These are phyloP conservation scores for Acanthamoeba triangularis DNA, from an alignment of 208 protist genomes.

Conservation along the genomic window DNA sequence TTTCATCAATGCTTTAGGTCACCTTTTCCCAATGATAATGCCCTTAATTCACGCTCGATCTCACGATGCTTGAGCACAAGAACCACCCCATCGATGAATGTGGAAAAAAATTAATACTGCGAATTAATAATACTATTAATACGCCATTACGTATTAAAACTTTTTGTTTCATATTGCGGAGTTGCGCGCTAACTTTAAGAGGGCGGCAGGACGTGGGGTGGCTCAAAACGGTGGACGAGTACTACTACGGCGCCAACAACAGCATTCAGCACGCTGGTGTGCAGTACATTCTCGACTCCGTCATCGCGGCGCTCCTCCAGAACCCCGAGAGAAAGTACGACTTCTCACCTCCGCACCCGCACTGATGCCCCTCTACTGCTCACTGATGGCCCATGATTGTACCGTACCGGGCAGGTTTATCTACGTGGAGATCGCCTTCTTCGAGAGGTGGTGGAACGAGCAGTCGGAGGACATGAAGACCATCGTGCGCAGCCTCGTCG, in stretches of 20 bases:
- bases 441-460: slow-evolving; percentile 74
- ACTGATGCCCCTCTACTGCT: not conserved
- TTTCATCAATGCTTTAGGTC: not conserved
- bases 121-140: too few relatives aligned
- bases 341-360: not conserved
- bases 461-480: slow-evolving; percentile 61
- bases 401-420: slow-evolving; percentile 18
- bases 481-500: slow-evolving; percentile 23
- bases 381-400: not conserved
- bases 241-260: slow-evolving; percentile 86
- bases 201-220: slow-evolving; percentile 79
- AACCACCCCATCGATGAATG: too few relatives aligned
- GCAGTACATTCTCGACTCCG: slow-evolving; percentile 85
- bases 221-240: slow-evolving; percentile 86
- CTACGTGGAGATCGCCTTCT: slow-evolving; percentile 79
- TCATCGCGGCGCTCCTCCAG: slow-evolving; percentile 64
- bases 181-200: too few relatives aligned
- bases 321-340: slow-evolving; percentile 50
- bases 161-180: too few relatives aligned
- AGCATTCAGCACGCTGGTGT: slow-evolving; percentile 83
- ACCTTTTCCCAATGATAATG: not conserved
- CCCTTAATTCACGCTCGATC: not conserved
- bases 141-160: too few relatives aligned
- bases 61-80: too few relatives aligned
- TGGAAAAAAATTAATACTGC: too few relatives aligned